A percentile compares a stretch with the other conserved stretches of the same genome.
These are phyloP conservation scores for Lactifluus piperatus DNA, from an alignment of 768 basidiomycete genomes.

Conservation along the genomic window DNA sequence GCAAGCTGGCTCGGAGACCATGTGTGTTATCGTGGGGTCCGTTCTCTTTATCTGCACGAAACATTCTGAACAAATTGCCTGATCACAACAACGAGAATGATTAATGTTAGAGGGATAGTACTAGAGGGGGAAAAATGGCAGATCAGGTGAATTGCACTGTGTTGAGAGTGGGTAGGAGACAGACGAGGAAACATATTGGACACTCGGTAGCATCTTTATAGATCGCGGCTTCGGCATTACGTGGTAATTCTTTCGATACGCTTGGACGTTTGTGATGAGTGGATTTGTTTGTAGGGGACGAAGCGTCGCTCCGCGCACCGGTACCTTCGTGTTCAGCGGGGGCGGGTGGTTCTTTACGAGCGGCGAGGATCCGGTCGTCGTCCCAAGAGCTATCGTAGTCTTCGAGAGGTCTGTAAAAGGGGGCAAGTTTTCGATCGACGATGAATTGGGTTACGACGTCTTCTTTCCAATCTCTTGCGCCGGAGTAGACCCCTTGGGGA, in stretches of 20 bases:
- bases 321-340: slow-evolving; percentile 33
- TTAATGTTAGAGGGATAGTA: slow-evolving; percentile 98
- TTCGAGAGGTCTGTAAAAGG: slow-evolving; percentile 93
- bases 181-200: slow-evolving; percentile 94
- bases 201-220: slow-evolving; percentile 87
- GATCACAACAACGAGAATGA: slow-evolving; percentile 95
- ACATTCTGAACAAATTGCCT: slow-evolving; percentile 97
- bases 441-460: slow-evolving; percentile 81
- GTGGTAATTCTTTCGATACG: slow-evolving; percentile 53
- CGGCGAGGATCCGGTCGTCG: slow-evolving; percentile 76
- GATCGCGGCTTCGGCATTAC: slow-evolving; percentile 63
- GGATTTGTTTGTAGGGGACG: slow-evolving; percentile 29
- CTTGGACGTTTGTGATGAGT: slow-evolving; percentile 47
- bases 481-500: slow-evolving; percentile 84
- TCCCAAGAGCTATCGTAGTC: slow-evolving; percentile 89
- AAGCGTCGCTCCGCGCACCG: slow-evolving; percentile 37
- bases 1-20: slow-evolving; percentile 92
- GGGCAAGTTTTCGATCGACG: slow-evolving; percentile 78
- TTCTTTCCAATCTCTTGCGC: slow-evolving; percentile 84
- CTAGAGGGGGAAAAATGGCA: slow-evolving; percentile 32
- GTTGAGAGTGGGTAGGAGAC: slow-evolving; percentile 27
- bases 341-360: slow-evolving; percentile 57
- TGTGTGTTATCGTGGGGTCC: slow-evolving; percentile 90
- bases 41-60: slow-evolving; percentile 98
- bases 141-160: slow-evolving; percentile 13